Conservation (phyloP, 1,284 basidiomycete genomes). For the Ceratobasidium sp. region DNA sequence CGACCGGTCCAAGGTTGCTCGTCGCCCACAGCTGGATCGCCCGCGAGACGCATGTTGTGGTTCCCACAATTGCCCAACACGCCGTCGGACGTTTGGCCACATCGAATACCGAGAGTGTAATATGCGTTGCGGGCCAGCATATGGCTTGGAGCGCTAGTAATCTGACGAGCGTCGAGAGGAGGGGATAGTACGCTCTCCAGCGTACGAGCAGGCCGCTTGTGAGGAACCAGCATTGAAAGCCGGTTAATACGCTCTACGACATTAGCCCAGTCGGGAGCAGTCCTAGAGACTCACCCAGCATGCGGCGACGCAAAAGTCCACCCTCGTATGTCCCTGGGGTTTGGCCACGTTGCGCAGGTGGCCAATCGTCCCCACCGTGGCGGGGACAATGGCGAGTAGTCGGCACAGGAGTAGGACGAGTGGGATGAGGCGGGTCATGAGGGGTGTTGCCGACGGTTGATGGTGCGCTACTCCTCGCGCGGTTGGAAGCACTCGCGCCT, state of each 20-base stretch:
- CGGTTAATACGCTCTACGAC: constrained; percentile 72
- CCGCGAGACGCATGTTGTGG: constrained; percentile 75
- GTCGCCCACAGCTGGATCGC: constrained; percentile 86
- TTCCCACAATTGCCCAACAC: constrained; percentile 82
- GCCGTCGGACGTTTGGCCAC: constrained; percentile 67
- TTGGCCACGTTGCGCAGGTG: constrained; percentile 29
- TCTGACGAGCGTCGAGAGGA: constrained; percentile 79
- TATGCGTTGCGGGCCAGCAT: constrained; percentile 83
- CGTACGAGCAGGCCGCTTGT: constrained; percentile 80
- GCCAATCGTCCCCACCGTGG: constrained; percentile 35
- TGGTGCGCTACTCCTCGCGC: constrained; percentile 37
- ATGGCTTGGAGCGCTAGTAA: constrained; percentile 84
- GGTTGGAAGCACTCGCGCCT: constrained; percentile 36
- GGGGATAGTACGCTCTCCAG: constrained; percentile 83
- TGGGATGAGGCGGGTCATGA: constrained; percentile 32
- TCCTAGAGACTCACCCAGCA: constrained; percentile 40
- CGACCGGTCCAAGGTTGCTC: constrained; percentile 62
- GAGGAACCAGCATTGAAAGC: constrained; percentile 77
- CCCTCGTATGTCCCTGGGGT: constrained; percentile 31
- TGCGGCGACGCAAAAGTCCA: constrained; percentile 39
- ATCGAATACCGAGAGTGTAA: constrained; percentile 72
- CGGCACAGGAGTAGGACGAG: constrained; percentile 29
- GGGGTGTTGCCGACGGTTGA: constrained; percentile 12
- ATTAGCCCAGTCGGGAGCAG: neutral
- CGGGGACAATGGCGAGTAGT: constrained; percentile 39